Percentiles rank a stretch among this genome's conserved stretches.
Evolutionary conservation across 768 basidiomycete genomes (phyloP).

Genomic region (Pleurotus eryngii): DNA sequence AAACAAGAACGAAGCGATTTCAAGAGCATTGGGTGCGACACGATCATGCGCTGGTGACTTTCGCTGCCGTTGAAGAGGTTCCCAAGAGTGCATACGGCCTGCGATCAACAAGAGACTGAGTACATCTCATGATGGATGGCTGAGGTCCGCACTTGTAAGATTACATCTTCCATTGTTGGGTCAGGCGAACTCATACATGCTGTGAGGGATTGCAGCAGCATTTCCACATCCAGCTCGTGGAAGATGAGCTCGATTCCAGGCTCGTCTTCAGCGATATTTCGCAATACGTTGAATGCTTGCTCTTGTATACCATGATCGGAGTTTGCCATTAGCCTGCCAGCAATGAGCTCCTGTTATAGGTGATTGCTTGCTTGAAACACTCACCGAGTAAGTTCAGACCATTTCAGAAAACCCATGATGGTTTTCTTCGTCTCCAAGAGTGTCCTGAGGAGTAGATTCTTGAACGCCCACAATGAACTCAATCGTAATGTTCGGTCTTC

Average conservation of each 20-base stretch:
- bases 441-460: slow-evolving; percentile 75
- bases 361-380: slow-evolving; percentile 16
- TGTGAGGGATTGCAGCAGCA: slow-evolving; percentile 44
- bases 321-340: slow-evolving; percentile 46
- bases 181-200: slow-evolving; percentile 46
- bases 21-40: slow-evolving; percentile 50
- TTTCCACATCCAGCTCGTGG: slow-evolving; percentile 43
- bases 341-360: not conserved
- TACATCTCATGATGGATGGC: slow-evolving; percentile 5
- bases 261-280: slow-evolving; percentile 65
- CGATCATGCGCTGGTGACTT: slow-evolving; percentile 48
- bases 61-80: slow-evolving; percentile 65
- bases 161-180: slow-evolving; percentile 38
- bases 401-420: slow-evolving; percentile 69
- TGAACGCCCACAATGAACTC: slow-evolving; percentile 83
- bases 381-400: slow-evolving; percentile 57
- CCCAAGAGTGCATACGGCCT: slow-evolving; percentile 59
- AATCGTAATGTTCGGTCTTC: slow-evolving; percentile 56
- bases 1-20: slow-evolving; percentile 53
- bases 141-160: slow-evolving; percentile 39
- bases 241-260: slow-evolving; percentile 63
- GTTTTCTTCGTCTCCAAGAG: slow-evolving; percentile 54
- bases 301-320: slow-evolving; percentile 57
- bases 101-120: not conserved
- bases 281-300: slow-evolving; percentile 64